phyloP scores from a whole-genome alignment of 768 basidiomycete species.

The Suillus variegatus region DNA sequence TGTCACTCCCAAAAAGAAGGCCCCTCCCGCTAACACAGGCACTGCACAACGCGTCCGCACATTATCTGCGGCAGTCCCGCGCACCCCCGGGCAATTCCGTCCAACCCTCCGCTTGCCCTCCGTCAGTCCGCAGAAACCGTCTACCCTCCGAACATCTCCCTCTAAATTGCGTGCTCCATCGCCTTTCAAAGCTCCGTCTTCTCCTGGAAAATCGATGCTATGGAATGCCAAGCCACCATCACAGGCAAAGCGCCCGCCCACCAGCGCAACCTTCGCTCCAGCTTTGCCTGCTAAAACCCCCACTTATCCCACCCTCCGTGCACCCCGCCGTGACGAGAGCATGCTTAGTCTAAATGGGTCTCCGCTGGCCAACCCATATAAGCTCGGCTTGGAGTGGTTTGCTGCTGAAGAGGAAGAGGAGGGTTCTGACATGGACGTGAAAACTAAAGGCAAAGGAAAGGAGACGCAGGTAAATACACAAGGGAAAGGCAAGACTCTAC shows the following conservation, averaged over 20 bases:
- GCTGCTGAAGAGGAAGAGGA: conserved; percentile 38
- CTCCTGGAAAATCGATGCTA: conserved; percentile 23
- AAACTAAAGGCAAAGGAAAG: conserved; percentile 28
- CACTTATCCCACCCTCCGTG: conserved; percentile 51
- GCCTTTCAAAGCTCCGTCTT: conserved; percentile 45
- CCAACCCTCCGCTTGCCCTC: conserved; percentile 31
- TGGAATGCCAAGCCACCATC: conserved; percentile 20
- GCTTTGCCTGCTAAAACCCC: conserved; percentile 43
- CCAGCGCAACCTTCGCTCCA: conserved; percentile 73
- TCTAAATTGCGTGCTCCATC: conserved; percentile 46
- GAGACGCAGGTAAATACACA: conserved; percentile 20
- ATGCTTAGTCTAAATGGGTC: conserved; percentile 84
- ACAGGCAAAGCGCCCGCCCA: conserved; percentile 45
- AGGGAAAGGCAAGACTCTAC: conserved; percentile 18
- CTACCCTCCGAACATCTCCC: conserved; percentile 26
- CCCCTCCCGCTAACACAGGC: conserved; percentile 51
- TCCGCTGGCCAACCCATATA: conserved; percentile 77
- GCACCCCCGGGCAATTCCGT: conserved; percentile 17
- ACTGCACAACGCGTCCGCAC: conserved; percentile 51
- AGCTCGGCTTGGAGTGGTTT: conserved; percentile 65
- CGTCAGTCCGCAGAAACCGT: conserved; percentile 38
- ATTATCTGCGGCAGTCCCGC: conserved; percentile 23
- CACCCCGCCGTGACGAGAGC: conserved; percentile 73
- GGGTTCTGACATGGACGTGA: conserved; percentile 22
- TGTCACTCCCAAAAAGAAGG: conserved; percentile 54